Evolutionary conservation across 2,329 filamentous ascomycete genomes (phyloP).

Genomic region (Chaetomiaceae sp.): DNA sequence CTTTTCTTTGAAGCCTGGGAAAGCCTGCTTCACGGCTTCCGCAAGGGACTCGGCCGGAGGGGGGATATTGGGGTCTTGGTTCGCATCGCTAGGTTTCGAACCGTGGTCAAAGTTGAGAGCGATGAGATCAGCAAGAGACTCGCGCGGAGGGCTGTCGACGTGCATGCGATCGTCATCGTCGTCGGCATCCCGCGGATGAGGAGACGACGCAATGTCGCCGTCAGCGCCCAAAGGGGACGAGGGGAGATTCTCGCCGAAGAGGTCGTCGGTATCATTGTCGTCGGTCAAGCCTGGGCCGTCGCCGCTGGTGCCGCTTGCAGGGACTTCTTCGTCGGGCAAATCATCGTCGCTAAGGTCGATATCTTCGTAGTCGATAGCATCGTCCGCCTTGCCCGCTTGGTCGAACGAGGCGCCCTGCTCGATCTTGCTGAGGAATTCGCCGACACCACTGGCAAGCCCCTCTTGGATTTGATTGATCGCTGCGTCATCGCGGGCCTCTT

Average conservation of each 20-base stretch:
- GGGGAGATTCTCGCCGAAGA: conserved; percentile 54
- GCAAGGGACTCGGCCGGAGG: conserved; percentile 67
- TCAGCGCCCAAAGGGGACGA: conserved; percentile 46
- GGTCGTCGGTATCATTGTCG: conserved; percentile 60
- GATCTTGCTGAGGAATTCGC: conserved; percentile 38
- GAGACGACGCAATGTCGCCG: conserved; percentile 32
- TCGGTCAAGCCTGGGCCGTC: conserved; percentile 55
- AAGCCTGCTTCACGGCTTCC: conserved; percentile 73
- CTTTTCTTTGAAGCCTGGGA: conserved; percentile 74
- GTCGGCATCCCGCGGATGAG: conserved; percentile 22
- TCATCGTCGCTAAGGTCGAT: conserved; percentile 94
- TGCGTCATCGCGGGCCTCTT: conserved; percentile 25
- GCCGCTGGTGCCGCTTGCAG: conserved; percentile 37
- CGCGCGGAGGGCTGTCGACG: conserved; percentile 32
- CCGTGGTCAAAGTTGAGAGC: conserved; percentile 44
- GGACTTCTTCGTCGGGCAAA: conserved; percentile 72
- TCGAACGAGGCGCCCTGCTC: conserved; percentile 45
- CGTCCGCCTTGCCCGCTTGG: conserved; percentile 76
- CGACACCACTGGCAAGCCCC: conserved; percentile 40
- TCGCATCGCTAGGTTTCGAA: conserved; percentile 41
- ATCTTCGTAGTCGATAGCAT: conserved; percentile 86
- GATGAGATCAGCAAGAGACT: conserved; percentile 37
- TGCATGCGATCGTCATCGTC: conserved; percentile 29
- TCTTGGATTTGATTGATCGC: conserved; percentile 19
- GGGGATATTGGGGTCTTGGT: conserved; percentile 61